Evolutionary conservation across 306 rosid genomes (phyloP), one percentile per base, ranked within the genome.

Genomic region (Medicago truncatula): DNA sequence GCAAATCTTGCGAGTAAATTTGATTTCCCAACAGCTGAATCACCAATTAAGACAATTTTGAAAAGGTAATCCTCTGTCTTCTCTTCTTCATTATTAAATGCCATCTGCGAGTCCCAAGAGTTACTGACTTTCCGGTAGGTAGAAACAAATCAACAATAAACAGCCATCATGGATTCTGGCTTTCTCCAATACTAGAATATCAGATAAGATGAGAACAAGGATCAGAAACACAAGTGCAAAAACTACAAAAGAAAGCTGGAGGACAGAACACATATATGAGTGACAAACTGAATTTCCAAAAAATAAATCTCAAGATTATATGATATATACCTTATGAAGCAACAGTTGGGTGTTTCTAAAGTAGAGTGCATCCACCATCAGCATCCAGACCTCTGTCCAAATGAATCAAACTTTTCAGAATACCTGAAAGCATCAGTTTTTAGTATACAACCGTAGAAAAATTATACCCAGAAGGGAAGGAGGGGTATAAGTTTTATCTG

Each of bases 1-100:
- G 97, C 97, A 79, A 89, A 89, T 81, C 97, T 87, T 67, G 97
- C 97, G 49, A 92, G 97, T 83, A 92, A 84, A 81, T 92, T 92
- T 67, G 97, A 92, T 78, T 92, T 92, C 74, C 97, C 97, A 58
- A 92, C 97, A 21, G 96, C 97, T 46, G 97, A 92, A 77, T 92
- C 97, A 85, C 97, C 97, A 58, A 92, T 72, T 76, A 92, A 84
- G 85, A 92, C 96, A 80, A 92, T 89, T 88, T 92, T 92, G 92
- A 92, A 92, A 76, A 92, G 97, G 87, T 92, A 92, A 85, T 92
- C 97, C 81, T 92, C 97, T 7, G 90, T 81, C 85, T 90, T 90
- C 83, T 92, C 97, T 70, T 91, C 94, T 76, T 85, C 92, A 54
- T 86, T 85, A 47, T 41, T 9, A 56, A 71, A 73, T 52, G 89